phyloP scores from a whole-genome alignment of 202 grass and related monocot species.

The Musa balbisiana region DNA sequence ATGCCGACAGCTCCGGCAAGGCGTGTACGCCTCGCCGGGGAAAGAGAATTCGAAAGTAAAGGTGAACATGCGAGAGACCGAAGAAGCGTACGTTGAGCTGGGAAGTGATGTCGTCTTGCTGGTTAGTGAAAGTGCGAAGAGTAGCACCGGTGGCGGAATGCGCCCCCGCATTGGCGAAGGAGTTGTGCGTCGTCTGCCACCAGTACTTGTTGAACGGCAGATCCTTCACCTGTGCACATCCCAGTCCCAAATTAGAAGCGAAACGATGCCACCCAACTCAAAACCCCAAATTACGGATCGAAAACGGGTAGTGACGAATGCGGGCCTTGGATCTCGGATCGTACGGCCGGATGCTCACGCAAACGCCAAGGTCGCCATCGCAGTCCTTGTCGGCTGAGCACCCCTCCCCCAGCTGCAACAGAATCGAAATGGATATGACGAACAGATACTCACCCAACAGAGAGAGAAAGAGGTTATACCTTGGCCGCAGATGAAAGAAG shows the following conservation, averaged over 20 bases:
- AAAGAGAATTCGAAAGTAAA: background rate
- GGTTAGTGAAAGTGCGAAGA: conserved; percentile 4
- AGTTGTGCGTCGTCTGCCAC: conserved; percentile 24
- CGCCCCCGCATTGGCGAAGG: background rate
- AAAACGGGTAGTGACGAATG: too few species aligned
- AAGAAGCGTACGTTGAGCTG: conserved; percentile 7
- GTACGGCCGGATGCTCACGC: background rate
- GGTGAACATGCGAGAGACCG: background rate
- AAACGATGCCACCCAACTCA: too few species aligned
- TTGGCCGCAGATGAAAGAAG: background rate
- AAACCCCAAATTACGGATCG: background rate
- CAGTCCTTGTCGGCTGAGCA: conserved; percentile 12
- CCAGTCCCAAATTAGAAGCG: background rate
- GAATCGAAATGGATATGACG: too few species aligned
- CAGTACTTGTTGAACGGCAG: conserved; percentile 19
- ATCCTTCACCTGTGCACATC: background rate
- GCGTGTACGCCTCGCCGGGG: background rate
- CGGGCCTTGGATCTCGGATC: conserved; percentile 4
- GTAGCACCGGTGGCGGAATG: background rate
- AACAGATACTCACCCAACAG: background rate
- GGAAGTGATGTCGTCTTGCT: conserved; percentile 16
- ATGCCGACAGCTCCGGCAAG: too few species aligned
- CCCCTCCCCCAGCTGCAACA: background rate
- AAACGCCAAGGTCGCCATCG: background rate
- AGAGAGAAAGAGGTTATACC: background rate